Base-by-base conservation (phyloP, 208 protist genomes). In the Leishmania arabica region DNA sequence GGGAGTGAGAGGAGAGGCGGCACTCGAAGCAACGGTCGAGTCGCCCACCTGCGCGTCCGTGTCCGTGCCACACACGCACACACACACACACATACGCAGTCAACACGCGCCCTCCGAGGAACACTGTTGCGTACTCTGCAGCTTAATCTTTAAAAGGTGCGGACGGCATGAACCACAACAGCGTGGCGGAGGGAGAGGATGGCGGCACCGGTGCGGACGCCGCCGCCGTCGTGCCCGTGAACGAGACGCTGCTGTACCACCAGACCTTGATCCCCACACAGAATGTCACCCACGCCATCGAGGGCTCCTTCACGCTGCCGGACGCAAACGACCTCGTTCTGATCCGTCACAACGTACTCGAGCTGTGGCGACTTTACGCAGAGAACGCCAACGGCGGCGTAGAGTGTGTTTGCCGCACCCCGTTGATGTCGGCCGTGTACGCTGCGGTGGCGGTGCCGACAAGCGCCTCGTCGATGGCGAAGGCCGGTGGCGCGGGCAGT, bases 251-350 rank as follows among this genome's bases (percentile, higher is more conserved):
- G 2, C 82, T 95, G 65, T 97, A 96, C 75, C 94, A 97, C 78
- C 94, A 97, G 68, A 95, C 92, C 1, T 86, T 97, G 11, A 95
- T 97, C 51, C 90, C 92, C 7, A 91, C 94, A 7, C 92, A 96
- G 80, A 85, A 84, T 73, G 84, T 97, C 68, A 89, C 89, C 2
- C 94, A 95, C 79, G 85, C 88, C 62, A 82, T 95, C 45, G 89
- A 93, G 49, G 94, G 94, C 64, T 90, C 88, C 82, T 96, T 97
- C 81, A 95, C 91, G 8, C 45, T 95, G 65, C 92, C 92, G 17
- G 88, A 90, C 70, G 80, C 91, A 11, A 83, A 86, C 47, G 94
- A 97, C 47, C 79, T 95, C 62, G 87, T 93, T 21, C 64, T 97
- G 6, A 84, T 95, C 27, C 91, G 94, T 7, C 90, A 95, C 79